phyloP scores from a whole-genome alignment of 306 rosid species.

The Cicer cuneatum region DNA sequence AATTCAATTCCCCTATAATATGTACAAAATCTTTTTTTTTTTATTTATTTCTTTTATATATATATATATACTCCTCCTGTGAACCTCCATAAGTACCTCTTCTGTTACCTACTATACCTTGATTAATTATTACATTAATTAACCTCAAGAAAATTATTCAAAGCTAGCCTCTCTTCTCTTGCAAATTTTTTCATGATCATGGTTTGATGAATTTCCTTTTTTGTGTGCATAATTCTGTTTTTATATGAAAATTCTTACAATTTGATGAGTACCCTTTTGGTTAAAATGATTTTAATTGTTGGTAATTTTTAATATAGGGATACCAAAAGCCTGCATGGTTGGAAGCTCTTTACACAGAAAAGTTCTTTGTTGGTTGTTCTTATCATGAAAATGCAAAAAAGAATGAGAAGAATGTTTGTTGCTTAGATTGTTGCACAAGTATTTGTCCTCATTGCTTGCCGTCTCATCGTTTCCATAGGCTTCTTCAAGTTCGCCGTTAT shows the following conservation, averaged over 20 bases:
- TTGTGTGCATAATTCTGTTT: no score
- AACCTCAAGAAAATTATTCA: no score
- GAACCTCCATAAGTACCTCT: no score
- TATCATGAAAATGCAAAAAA: constrained; percentile 81
- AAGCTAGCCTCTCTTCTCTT: not conserved
- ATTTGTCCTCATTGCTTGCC: constrained; percentile 96
- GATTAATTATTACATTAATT: no score
- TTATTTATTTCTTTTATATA: no score
- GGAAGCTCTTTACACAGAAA: constrained; percentile 82
- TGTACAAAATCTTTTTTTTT: constrained; percentile 40
- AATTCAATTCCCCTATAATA: constrained; percentile 30
- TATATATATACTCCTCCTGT: no score
- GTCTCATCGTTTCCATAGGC: constrained; percentile 85
- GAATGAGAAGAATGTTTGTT: constrained; percentile 93
- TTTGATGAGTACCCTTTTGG: not conserved
- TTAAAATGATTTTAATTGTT: constrained; percentile 15
- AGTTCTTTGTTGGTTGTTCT: constrained; percentile 82
- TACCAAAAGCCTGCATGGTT: constrained; percentile 96
- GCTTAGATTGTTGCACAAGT: constrained; percentile 93
- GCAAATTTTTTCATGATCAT: constrained; percentile 60
- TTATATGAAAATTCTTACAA: constrained; percentile 6
- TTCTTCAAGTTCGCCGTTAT: constrained; percentile 97
- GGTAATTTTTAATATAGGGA: constrained; percentile 53
- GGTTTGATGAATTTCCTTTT: constrained; percentile 58
- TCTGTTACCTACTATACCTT: no score